Percentiles rank a stretch among this genome's conserved stretches.
phyloP scores from a whole-genome alignment of 257 asterid genomes.

The Petrea volubilis region DNA sequence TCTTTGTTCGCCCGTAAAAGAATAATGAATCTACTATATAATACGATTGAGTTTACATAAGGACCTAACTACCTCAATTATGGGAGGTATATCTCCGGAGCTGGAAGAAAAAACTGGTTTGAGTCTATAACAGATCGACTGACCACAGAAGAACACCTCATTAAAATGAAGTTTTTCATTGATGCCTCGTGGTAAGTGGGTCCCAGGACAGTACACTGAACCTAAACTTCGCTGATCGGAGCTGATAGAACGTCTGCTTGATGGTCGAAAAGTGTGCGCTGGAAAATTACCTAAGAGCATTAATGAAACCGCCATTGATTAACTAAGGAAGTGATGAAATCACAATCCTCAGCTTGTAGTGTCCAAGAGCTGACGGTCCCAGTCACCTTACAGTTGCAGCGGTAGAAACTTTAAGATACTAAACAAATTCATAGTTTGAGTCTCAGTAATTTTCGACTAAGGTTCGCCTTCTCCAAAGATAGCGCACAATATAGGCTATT shows the following conservation, averaged over 20 bases:
- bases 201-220: slow-evolving; percentile 16
- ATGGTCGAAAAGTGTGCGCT: slow-evolving; percentile 29
- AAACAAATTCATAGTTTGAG: slow-evolving; percentile 3
- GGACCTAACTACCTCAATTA: slow-evolving; percentile 49
- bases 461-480: neutral
- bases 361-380: neutral
- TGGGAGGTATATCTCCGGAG: slow-evolving; percentile 50
- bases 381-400: slow-evolving; percentile 13
- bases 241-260: slow-evolving; percentile 28
- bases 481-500: neutral
- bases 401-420: neutral
- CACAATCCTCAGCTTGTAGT: slow-evolving; percentile 15
- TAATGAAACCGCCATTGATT: slow-evolving; percentile 53
- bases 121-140: slow-evolving; percentile 30
- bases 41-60: neutral
- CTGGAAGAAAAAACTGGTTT: slow-evolving; percentile 42
- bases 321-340: slow-evolving; percentile 11
- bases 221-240: slow-evolving; percentile 29
- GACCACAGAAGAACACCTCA: slow-evolving; percentile 28
- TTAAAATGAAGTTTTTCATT: slow-evolving; percentile 33
- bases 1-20: neutral
- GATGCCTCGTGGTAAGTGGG: slow-evolving; percentile 15
- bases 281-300: slow-evolving; percentile 48
- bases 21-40: neutral
- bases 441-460: neutral